A percentile compares a stretch with the other conserved stretches of the same genome.
Conservation (phyloP, 108 stramenopile species). For the Skeletonema potamos region DNA sequence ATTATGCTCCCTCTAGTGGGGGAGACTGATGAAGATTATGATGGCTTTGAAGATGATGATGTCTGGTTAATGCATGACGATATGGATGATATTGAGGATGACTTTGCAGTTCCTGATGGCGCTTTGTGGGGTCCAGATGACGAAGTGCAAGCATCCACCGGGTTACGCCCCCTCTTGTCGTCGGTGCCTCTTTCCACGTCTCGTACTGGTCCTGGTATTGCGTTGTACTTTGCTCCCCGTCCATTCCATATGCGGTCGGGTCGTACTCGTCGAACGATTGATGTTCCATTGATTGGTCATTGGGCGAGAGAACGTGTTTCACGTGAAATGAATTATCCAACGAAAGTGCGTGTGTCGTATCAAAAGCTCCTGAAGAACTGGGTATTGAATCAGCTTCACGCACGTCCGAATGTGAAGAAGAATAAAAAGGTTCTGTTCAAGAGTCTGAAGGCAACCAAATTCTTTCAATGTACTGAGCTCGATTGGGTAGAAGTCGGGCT, state of each 20-base stretch:
- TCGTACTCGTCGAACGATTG: slow-evolving; percentile 91
- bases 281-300: slow-evolving; percentile 95
- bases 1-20: slow-evolving; percentile 76
- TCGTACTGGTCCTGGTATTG: slow-evolving; percentile 84
- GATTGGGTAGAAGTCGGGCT: slow-evolving; percentile 99
- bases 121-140: slow-evolving; percentile 57
- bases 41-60: slow-evolving; percentile 55
- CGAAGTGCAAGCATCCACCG: slow-evolving; percentile 45
- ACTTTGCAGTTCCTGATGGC: slow-evolving; percentile 34
- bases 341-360: slow-evolving; percentile 98
- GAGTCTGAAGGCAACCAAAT: slow-evolving; percentile 98
- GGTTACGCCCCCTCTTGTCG: slow-evolving; percentile 59
- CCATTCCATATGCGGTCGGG: slow-evolving; percentile 96
- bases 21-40: slow-evolving; percentile 71
- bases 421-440: slow-evolving; percentile 94
- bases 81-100: slow-evolving; percentile 48
- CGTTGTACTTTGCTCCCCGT: slow-evolving; percentile 95
- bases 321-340: slow-evolving; percentile 91
- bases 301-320: slow-evolving; percentile 92
- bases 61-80: slow-evolving; percentile 64
- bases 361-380: slow-evolving; percentile 98
- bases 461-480: slow-evolving; percentile 99
- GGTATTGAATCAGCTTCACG: slow-evolving; percentile 95
- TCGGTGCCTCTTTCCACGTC: slow-evolving; percentile 66
- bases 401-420: slow-evolving; percentile 86